Evolutionary conservation across 495 filamentous ascomycete genomes (phyloP), one percentile per base, ranked within the genome.

Genomic region (Annulohypoxylon nitens): DNA sequence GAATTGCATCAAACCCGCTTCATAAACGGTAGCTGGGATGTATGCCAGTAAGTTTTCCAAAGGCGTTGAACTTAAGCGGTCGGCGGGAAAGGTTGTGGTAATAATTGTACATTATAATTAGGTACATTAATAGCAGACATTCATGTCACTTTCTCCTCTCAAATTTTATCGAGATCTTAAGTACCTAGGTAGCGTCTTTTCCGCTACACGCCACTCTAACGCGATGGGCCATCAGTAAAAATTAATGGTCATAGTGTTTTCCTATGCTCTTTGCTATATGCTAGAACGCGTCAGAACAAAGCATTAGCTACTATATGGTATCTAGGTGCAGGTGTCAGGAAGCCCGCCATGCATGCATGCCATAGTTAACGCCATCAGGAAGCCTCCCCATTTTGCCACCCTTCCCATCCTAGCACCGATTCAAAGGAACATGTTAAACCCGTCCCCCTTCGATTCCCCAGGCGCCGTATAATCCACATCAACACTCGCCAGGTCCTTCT

Each of bases 391-490:
- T 39, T 39, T 39, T 39, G 9, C 6, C 11, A 10, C 47, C 48
- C 48, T 26, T 8, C 1, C 47, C 47, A 5, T 25, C 18, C 20
- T 7, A 3, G 20, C 5, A 50, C 7, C 36, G 0, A 36, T 2
- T 78, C 68, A 82, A 37, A 77, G 34, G 47, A 78, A 82, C 80
- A 81, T 82, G 37, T 75, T 51, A 73, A 61, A 53, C 50, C 2
- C 68, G 69, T 64, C 79, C 67, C 64, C 78, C 54, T 60, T 70
- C 39, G 50, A 58, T 41, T 70, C 39, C 12, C 79, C 80, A 7
- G 76, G 76, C 4, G 78, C 79, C 18, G 76, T 78, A 61, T 81
- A 82, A 50, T 82, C 79, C 12, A 80, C 66, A 4, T 74, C 71
- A 10, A 76, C 34, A 11, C 37, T 75, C 10, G 76, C 73, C 69